Percentiles rank a stretch among this genome's conserved stretches.
Evolutionary conservation across 306 rosid genomes (phyloP).

Genomic region (Glycine tomentella): DNA sequence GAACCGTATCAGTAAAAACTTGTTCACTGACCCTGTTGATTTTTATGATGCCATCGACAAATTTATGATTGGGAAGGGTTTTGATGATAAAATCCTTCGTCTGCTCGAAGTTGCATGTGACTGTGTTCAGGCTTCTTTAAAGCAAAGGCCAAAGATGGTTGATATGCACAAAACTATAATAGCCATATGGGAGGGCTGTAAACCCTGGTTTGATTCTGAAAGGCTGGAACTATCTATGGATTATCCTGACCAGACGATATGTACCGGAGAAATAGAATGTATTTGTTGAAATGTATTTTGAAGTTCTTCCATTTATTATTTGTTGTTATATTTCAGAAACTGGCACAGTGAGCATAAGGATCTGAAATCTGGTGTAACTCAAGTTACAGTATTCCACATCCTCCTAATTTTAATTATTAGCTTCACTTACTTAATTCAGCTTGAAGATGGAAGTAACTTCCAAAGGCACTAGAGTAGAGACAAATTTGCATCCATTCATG

Average conservation of each 20-base stretch:
- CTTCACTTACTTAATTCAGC: slow-evolving; percentile 28
- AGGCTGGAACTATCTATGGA: too few relatives aligned
- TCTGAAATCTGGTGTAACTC: slow-evolving; percentile 43
- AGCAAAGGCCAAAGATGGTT: slow-evolving; percentile 50
- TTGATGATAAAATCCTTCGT: slow-evolving; percentile 39
- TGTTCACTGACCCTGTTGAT: slow-evolving; percentile 26
- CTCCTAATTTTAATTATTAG: slow-evolving; percentile 42
- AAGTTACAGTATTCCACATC: slow-evolving; percentile 41
- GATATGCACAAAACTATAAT: slow-evolving; percentile 30
- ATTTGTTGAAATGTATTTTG: slow-evolving; percentile 14
- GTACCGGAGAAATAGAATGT: slow-evolving; percentile 3
- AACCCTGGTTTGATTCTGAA: too few relatives aligned
- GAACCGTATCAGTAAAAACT: slow-evolving; percentile 12
- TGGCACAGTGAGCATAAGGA: slow-evolving; percentile 36
- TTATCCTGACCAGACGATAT: too few relatives aligned
- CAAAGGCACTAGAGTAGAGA: slow-evolving; percentile 40
- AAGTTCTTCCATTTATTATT: slow-evolving; percentile 38
- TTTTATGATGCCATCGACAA: slow-evolving; percentile 36
- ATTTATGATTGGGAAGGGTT: slow-evolving; percentile 45
- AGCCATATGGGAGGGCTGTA: too few relatives aligned
- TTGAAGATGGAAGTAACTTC: slow-evolving; percentile 43
- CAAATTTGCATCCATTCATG: too few relatives aligned
- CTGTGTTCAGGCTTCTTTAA: slow-evolving; percentile 43
- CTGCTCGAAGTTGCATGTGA: slow-evolving; percentile 44
- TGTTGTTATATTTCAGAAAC: slow-evolving; percentile 48